A percentile compares a stretch with the other conserved stretches of the same genome.
phyloP scores from a whole-genome alignment of 352 stramenopile genomes.

The Thalassiosira sp. region DNA sequence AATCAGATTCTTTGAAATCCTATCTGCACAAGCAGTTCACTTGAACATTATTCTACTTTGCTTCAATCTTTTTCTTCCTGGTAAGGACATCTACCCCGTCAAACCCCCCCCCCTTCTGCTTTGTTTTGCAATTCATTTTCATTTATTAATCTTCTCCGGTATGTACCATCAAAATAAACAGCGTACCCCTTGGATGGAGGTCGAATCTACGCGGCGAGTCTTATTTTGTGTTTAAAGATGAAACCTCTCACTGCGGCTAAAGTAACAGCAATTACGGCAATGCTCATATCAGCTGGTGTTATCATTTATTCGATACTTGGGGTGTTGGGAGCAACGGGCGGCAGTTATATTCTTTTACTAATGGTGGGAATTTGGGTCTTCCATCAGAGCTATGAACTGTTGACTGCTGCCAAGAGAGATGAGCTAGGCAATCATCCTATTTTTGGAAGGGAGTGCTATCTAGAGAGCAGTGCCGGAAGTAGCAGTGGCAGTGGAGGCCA shows the following conservation, averaged over 20 bases:
- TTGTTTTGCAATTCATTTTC: too few species aligned
- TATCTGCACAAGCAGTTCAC: constrained; percentile 39
- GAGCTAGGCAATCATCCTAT: constrained; percentile 35
- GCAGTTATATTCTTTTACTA: constrained; percentile 10
- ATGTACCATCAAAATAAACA: constrained; percentile 6
- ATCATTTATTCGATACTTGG: constrained; percentile 26
- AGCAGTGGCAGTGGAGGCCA: background rate
- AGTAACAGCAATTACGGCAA: constrained; percentile 39
- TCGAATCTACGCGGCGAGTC: constrained; percentile 30
- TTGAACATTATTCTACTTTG: constrained; percentile 47
- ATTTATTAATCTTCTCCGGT: too few species aligned
- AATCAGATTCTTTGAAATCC: constrained; percentile 37
- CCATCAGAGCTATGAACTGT: constrained; percentile 33
- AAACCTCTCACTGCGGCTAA: constrained; percentile 26
- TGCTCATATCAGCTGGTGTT: constrained; percentile 35
- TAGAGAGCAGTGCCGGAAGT: background rate
- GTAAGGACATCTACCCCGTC: constrained; percentile 13
- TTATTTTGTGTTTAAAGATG: constrained; percentile 32
- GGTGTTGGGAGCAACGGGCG: constrained; percentile 4
- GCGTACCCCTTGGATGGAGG: constrained; percentile 62
- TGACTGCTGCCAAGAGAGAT: constrained; percentile 5
- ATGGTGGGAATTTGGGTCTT: constrained; percentile 46
- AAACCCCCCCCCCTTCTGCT: background rate
- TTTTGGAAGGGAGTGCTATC: constrained; percentile 42
- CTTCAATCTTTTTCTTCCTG: constrained; percentile 61